Conservation (phyloP, 257 asterid species). For the Ilex asprella region DNA sequence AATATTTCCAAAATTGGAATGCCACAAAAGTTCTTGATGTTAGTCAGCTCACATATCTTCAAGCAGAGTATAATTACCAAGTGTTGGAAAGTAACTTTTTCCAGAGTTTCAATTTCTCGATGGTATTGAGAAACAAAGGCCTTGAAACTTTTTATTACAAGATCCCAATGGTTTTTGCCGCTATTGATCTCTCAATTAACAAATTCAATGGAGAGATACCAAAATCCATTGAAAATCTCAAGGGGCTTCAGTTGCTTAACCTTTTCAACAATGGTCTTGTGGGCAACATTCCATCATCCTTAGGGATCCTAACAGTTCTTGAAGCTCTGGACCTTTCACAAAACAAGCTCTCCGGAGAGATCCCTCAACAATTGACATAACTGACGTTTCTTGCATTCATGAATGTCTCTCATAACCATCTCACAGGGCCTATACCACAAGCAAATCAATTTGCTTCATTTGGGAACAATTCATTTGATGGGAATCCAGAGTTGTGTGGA, state of each 20-base stretch:
- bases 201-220: no score
- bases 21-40: no score
- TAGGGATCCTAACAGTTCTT: neutral
- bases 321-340: neutral
- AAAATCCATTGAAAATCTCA: no score
- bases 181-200: neutral
- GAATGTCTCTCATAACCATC: no score
- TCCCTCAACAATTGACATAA: neutral
- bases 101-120: neutral
- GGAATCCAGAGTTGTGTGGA: no score
- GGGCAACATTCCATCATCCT: neutral
- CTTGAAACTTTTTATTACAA: neutral
- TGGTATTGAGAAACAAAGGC: neutral
- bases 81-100: neutral
- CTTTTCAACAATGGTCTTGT: neutral
- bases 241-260: no score
- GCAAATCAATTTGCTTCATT: no score
- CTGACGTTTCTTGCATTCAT: no score
- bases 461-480: no score
- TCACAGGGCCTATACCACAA: no score
- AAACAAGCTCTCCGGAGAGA: neutral
- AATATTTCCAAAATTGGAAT: no score
- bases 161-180: neutral
- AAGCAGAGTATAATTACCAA: neutral
- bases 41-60: neutral